Evolutionary conservation across 139 green algal genomes (phyloP).

Genomic region (Chlorella sp.): DNA sequence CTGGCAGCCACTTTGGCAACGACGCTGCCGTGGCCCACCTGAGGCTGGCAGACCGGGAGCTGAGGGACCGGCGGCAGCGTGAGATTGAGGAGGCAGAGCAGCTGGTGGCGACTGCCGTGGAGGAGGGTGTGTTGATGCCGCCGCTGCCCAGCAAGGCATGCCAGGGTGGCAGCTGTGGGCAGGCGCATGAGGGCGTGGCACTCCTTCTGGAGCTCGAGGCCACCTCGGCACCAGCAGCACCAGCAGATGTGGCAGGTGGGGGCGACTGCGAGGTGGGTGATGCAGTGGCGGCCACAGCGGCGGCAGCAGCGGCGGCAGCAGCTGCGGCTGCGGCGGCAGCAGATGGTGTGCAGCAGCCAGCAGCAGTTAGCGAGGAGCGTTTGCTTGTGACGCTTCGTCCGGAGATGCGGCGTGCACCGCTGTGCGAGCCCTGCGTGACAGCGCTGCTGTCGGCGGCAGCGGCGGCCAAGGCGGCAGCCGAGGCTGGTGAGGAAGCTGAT

Average conservation of each 20-base stretch:
- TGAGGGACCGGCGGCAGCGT: not conserved
- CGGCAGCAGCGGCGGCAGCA: not conserved
- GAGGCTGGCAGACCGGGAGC: not conserved
- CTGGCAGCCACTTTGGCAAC: slow-evolving; percentile 28
- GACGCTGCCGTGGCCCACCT: not conserved
- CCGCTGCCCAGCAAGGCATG: slow-evolving; percentile 25
- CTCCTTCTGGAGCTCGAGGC: not conserved
- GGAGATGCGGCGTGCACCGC: not conserved
- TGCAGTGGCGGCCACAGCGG: not conserved
- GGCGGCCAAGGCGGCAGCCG: not conserved
- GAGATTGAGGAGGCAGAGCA: slow-evolving; percentile 5
- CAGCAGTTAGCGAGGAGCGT: not conserved
- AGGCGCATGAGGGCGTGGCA: not conserved
- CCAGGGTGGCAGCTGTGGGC: slow-evolving; percentile 3
- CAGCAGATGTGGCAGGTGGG: not conserved
- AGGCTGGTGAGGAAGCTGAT: not conserved
- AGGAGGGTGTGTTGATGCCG: slow-evolving; percentile 26
- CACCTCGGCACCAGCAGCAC: not conserved
- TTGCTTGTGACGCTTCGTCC: not conserved
- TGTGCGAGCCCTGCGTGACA: not conserved
- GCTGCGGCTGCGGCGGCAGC: not conserved
- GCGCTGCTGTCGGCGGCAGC: slow-evolving; percentile 22
- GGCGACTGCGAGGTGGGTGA: not conserved
- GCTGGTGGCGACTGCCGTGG: slow-evolving; percentile 15
- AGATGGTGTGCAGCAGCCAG: not conserved